phyloP scores from a whole-genome alignment of 768 basidiomycete species.

The Boletus rufocinnamomeus region DNA sequence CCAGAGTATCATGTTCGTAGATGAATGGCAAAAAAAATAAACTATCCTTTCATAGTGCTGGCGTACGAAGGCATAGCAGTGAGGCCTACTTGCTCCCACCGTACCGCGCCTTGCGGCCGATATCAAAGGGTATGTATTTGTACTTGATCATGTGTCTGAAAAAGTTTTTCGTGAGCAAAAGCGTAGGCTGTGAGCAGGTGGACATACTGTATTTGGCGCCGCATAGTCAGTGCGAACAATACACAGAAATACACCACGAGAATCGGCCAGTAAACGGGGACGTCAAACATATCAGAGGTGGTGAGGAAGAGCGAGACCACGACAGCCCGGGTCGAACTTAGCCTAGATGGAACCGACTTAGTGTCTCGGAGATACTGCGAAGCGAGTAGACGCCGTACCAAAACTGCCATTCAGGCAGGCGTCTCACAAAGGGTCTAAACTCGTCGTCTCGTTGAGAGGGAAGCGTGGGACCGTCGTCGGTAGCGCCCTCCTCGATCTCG shows the following conservation, averaged over 20 bases:
- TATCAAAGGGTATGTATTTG: conserved; percentile 94
- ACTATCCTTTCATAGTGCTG: conserved; percentile 8
- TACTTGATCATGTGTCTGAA: conserved; percentile 99
- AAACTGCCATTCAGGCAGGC: conserved; percentile 96
- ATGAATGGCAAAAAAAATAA: conserved; percentile 10
- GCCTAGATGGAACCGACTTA: conserved; percentile 49
- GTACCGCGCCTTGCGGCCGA: conserved; percentile 91
- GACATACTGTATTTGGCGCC: conserved; percentile 90
- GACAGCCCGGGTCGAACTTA: conserved; percentile 88
- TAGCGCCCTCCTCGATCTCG: conserved; percentile 92
- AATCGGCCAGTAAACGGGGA: conserved; percentile 99
- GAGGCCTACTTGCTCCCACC: conserved; percentile 52
- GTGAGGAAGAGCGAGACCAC: conserved; percentile 81
- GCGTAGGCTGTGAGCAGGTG: not conserved
- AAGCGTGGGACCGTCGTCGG: conserved; percentile 55
- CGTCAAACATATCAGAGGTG: conserved; percentile 83
- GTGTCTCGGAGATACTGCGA: not conserved
- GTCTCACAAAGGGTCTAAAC: conserved; percentile 93
- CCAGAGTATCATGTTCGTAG: conserved; percentile 15
- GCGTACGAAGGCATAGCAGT: not conserved
- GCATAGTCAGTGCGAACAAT: conserved; percentile 93
- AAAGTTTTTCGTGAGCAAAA: conserved; percentile 11
- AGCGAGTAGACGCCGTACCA: conserved; percentile 54
- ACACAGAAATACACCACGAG: conserved; percentile 96
- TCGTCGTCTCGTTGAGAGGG: conserved; percentile 85